Evolutionary conservation across 176 grass and related monocot species (phyloP).

Genomic region (Oryza officinalis): DNA sequence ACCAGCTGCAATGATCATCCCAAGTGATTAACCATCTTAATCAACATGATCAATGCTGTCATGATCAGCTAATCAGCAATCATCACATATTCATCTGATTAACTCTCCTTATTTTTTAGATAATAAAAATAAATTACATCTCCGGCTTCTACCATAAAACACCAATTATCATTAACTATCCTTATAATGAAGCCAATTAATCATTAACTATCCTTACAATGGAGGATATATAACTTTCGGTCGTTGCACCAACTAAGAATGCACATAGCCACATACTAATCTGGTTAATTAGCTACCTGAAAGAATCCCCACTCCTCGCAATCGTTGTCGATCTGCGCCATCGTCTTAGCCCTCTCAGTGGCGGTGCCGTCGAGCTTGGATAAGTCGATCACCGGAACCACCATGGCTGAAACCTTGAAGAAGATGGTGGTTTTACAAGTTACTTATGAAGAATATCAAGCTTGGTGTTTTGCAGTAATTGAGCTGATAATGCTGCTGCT

Average conservation of each 20-base stretch:
- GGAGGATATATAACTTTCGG: no score
- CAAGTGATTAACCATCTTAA: background rate
- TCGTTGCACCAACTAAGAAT: no score
- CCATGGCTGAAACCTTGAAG: background rate
- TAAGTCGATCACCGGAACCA: slow-evolving; percentile 60
- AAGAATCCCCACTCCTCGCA: slow-evolving; percentile 69
- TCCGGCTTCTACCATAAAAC: no score
- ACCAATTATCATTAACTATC: no score
- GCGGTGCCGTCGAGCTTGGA: slow-evolving; percentile 48
- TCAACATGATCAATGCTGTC: background rate
- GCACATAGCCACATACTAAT: no score
- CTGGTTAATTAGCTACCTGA: slow-evolving; percentile 13
- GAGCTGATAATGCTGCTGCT: background rate
- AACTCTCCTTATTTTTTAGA: background rate
- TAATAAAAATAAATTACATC: no score
- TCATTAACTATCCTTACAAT: no score
- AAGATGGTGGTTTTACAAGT: background rate
- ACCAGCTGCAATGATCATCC: background rate
- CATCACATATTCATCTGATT: background rate
- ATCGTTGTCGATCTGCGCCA: slow-evolving; percentile 43
- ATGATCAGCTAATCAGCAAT: background rate
- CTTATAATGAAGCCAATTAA: no score
- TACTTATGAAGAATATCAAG: background rate
- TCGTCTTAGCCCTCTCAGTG: background rate
- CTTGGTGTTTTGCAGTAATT: background rate